Evolutionary conservation across 257 asterid species (phyloP).

Genomic region (Penstemon davidsonii): DNA sequence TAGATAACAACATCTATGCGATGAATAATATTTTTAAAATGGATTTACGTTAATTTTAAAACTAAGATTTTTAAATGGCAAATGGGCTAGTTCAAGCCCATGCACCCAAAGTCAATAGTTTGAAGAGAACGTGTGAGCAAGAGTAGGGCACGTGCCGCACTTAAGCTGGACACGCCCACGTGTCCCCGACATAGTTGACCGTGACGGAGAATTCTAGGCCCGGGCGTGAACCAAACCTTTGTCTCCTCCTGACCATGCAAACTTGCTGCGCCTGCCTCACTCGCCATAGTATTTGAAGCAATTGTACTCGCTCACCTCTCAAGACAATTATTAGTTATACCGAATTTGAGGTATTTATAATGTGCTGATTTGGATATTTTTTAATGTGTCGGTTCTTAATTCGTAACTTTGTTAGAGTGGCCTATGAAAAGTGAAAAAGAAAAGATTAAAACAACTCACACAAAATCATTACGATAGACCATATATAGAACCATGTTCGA

Average conservation of each 20-base stretch:
- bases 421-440: too few relatives aligned
- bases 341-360: too few relatives aligned
- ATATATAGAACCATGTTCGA: too few relatives aligned
- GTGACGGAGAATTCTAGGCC: constrained; percentile 25
- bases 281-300: constrained; percentile 13
- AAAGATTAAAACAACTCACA: too few relatives aligned
- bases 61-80: neutral
- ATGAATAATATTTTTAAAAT: neutral
- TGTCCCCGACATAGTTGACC: constrained; percentile 25
- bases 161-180: constrained; percentile 30
- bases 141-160: constrained; percentile 32
- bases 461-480: too few relatives aligned
- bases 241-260: neutral
- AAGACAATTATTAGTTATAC: too few relatives aligned
- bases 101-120: constrained; percentile 31
- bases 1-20: too few relatives aligned
- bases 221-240: constrained; percentile 36
- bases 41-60: neutral
- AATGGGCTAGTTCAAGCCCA: constrained; percentile 10
- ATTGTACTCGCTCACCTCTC: neutral
- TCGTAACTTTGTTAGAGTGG: too few relatives aligned
- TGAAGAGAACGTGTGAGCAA: constrained; percentile 27
- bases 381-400: too few relatives aligned
- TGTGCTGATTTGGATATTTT: too few relatives aligned
- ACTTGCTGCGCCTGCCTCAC: neutral